These are phyloP conservation scores for Eucalyptus microcorys DNA, from an alignment of 345 rosid species.

Conservation along the genomic window DNA sequence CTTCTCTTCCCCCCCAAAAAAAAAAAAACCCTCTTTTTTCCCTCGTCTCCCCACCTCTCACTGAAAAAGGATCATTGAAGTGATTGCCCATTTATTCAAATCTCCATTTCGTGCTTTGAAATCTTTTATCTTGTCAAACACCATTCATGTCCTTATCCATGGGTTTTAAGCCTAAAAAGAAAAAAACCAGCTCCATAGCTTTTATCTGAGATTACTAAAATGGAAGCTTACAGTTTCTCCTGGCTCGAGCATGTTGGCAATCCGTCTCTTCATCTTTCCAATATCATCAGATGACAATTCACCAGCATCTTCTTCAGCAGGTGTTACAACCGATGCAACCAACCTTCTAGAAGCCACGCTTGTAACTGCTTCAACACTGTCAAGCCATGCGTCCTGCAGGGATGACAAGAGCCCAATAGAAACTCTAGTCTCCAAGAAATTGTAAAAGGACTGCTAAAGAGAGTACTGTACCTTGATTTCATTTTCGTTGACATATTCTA, in stretches of 20 bases:
- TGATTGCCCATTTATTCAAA: neutral
- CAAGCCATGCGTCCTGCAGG: conserved; percentile 98
- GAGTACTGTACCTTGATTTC: conserved; percentile 51
- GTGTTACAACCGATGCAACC: neutral
- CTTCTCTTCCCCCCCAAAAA: neutral
- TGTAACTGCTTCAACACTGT: conserved; percentile 51
- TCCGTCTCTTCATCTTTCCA: conserved; percentile 71
- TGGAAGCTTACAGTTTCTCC: conserved; percentile 71
- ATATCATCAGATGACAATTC: conserved; percentile 72
- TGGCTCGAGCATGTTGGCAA: conserved; percentile 69
- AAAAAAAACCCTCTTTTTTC: too few species aligned
- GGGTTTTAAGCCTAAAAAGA: neutral
- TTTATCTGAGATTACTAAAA: neutral
- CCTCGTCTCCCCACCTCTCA: neutral
- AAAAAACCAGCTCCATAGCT: neutral
- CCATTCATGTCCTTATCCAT: neutral
- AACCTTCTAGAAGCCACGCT: conserved; percentile 29
- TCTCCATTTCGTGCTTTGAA: neutral
- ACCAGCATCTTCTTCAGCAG: conserved; percentile 8
- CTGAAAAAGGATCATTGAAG: neutral
- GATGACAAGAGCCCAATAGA: neutral
- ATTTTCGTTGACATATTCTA: conserved; percentile 69
- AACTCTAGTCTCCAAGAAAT: neutral
- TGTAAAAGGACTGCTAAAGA: neutral
- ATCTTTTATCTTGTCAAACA: neutral